Base-by-base conservation (phyloP, 2,329 filamentous ascomycete genomes). In the Colletotrichum sp. region DNA sequence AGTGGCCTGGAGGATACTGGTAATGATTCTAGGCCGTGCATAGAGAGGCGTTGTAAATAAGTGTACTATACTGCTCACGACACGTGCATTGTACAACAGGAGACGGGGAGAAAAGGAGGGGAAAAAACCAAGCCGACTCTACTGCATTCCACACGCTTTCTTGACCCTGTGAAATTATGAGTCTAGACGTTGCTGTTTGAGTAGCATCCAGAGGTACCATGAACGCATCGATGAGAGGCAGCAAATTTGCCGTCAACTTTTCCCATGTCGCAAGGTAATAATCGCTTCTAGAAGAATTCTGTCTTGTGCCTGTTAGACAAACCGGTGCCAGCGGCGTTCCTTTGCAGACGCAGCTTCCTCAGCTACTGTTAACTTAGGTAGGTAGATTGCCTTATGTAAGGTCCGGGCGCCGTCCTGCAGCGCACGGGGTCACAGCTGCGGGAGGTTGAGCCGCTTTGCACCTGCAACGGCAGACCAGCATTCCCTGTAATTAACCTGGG, bases 351-450 rank as follows among this genome's bases (percentile, higher is more conserved):
- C 28, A 55, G 67, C 30, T 24, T 36, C 34, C 52, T 43, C 43
- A 48, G 32, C 32, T 58, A 34, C 28, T 32, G 15, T 61, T 61
- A n/a, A 6, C 26, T 61, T 24, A 9, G 28, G 6, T 6, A 24
- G 28, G 26, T 24, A 24, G 28, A 16, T 61, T 70, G 57, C 69
- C 69, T 76, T 76, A 76, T 68, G 70, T 74, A 76, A 76, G 70
- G 71, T 30, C 18, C 48, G 10, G 21, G 34, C 68, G 24, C 28
- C 16, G 61, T 70, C 24, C 75, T 80, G 79, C 77, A 78, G 72
- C 60, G 81, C 81, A 81, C 81, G 78, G 81, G 81, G 80, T 80
- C 73, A 63, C 32, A 61, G 73, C 43, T 79, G 71, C 60, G 78
- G 72, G 43, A 52, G 43, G 43, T 48, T 48, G 79, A 79, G 78